phyloP scores from a whole-genome alignment of 106 monocot species.

The Platanthera zijinensis region DNA sequence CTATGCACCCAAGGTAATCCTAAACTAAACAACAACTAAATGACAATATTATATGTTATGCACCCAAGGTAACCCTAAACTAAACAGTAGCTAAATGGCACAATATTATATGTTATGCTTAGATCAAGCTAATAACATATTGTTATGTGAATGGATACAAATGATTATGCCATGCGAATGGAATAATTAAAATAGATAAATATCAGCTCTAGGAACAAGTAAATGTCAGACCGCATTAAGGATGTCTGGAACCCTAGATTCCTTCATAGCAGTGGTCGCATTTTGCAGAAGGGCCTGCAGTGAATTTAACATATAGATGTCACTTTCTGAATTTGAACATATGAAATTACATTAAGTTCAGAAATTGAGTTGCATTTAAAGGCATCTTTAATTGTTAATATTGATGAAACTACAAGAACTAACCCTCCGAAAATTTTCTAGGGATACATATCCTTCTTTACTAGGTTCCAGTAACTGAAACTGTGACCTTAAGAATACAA shows the following conservation, averaged over 20 bases:
- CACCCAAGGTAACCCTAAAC: background rate
- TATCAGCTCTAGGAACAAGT: background rate
- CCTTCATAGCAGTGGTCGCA: conserved; percentile 88
- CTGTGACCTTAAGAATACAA: conserved; percentile 66
- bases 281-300: conserved; percentile 72
- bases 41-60: background rate
- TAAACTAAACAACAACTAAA: background rate
- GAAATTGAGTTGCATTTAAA: background rate
- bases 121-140: background rate
- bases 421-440: conserved; percentile 86
- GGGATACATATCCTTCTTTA: conserved; percentile 58
- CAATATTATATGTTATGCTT: background rate
- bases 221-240: conserved; percentile 50
- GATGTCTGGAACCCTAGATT: conserved; percentile 75
- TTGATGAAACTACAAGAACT: conserved; percentile 7
- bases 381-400: background rate
- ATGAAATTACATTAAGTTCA: background rate
- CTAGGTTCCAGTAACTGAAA: conserved; percentile 70
- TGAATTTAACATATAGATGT: conserved; percentile 10
- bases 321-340: background rate
- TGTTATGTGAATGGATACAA: background rate
- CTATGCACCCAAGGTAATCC: background rate
- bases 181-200: background rate
- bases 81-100: background rate
- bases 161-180: background rate